Conservation (phyloP, 352 stramenopile genomes). For the Thalassiosira mediterranea region DNA sequence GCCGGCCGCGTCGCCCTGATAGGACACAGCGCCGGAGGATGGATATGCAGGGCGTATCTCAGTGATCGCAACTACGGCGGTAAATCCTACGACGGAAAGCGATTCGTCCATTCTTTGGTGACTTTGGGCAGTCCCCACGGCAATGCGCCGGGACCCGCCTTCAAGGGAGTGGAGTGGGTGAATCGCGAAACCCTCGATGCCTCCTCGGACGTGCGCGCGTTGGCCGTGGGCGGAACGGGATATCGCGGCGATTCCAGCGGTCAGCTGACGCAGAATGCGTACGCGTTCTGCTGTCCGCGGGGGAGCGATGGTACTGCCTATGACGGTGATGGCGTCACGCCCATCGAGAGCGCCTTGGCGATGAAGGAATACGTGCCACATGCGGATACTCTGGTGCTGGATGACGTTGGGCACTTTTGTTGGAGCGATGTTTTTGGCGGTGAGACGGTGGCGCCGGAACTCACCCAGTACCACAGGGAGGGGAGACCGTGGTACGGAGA, state of each 20-base stretch:
- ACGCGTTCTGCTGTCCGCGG: constrained; percentile 67
- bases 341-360: constrained; percentile 54
- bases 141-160: constrained; percentile 69
- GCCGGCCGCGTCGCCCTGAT: constrained; percentile 69
- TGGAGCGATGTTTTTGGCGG: constrained; percentile 72
- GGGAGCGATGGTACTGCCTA: constrained; percentile 63
- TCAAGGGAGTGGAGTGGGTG: constrained; percentile 71
- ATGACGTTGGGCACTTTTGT: constrained; percentile 63
- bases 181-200: constrained; percentile 54
- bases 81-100: constrained; percentile 59
- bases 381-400: constrained; percentile 55
- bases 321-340: constrained; percentile 78
- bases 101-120: constrained; percentile 67
- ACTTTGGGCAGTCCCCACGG: constrained; percentile 70
- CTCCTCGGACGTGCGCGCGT: constrained; percentile 32
- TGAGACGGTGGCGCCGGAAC: constrained; percentile 60
- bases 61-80: constrained; percentile 65
- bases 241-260: constrained; percentile 63
- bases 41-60: constrained; percentile 72
- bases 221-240: constrained; percentile 67
- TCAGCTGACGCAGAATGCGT: constrained; percentile 52
- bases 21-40: constrained; percentile 73
- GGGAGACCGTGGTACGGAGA: constrained; percentile 70
- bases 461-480: constrained; percentile 57
- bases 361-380: constrained; percentile 52